Evolutionary conservation across 1,284 basidiomycete genomes (phyloP).

Genomic region (Pseudozyma pruni): DNA sequence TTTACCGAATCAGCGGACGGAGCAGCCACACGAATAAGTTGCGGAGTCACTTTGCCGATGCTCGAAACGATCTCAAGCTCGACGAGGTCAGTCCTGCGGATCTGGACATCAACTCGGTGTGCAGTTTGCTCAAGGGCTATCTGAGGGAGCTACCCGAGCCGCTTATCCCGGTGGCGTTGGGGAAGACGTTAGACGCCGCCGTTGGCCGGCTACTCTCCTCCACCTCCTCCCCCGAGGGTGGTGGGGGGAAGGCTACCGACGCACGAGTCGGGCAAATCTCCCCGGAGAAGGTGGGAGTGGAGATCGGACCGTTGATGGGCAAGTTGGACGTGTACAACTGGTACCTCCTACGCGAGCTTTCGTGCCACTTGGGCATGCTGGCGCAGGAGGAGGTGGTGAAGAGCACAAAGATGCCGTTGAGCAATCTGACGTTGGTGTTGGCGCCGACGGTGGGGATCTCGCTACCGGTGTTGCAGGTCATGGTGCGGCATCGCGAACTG

Average conservation of each 20-base stretch:
- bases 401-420: constrained; percentile 63
- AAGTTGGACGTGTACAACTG: constrained; percentile 54
- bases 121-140: constrained; percentile 64
- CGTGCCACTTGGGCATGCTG: constrained; percentile 52
- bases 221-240: constrained; percentile 1
- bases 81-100: constrained; percentile 60
- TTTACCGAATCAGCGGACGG: constrained; percentile 64
- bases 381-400: constrained; percentile 34
- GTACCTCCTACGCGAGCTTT: constrained; percentile 64
- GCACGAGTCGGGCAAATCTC: constrained; percentile 14
- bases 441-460: constrained; percentile 63
- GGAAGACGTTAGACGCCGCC: constrained; percentile 33
- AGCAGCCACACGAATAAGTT: constrained; percentile 61
- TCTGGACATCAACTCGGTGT: constrained; percentile 65
- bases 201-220: constrained; percentile 15
- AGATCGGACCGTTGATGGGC: constrained; percentile 40
- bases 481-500: constrained; percentile 44
- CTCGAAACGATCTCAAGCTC: constrained; percentile 50
- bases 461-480: constrained; percentile 47
- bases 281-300: neutral
- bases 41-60: constrained; percentile 47
- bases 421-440: constrained; percentile 61
- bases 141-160: constrained; percentile 60
- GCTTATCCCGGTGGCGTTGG: constrained; percentile 35
- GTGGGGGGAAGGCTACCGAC: constrained; percentile 14